These are phyloP conservation scores for Tanacetum coccineum DNA, from an alignment of 129 eudicot species.

Conservation along the genomic window DNA sequence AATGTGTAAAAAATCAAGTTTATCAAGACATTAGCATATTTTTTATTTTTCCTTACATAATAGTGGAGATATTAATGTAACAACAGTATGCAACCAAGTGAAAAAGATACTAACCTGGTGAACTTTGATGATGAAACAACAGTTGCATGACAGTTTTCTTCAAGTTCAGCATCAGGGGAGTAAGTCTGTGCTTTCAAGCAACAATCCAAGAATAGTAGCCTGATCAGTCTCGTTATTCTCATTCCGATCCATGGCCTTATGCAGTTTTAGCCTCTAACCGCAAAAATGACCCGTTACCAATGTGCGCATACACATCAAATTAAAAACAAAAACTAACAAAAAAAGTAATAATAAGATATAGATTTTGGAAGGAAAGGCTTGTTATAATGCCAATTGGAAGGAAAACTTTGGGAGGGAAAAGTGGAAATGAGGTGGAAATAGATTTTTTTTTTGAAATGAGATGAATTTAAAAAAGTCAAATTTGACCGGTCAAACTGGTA, in stretches of 20 bases:
- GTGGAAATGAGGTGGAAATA: too few relatives aligned
- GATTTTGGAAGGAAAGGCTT: too few relatives aligned
- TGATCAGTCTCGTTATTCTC: slow-evolving; percentile 24
- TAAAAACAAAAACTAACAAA: background rate
- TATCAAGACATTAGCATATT: slow-evolving; percentile 5
- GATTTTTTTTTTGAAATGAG: too few relatives aligned
- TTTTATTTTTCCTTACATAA: background rate
- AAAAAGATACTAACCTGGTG: slow-evolving; percentile 46
- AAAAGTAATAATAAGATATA: too few relatives aligned
- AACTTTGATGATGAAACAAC: slow-evolving; percentile 56
- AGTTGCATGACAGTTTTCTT: slow-evolving; percentile 71
- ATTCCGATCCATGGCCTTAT: slow-evolving; percentile 52
- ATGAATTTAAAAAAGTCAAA: too few relatives aligned
- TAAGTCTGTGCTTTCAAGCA: slow-evolving; percentile 74
- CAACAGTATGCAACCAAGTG: slow-evolving; percentile 2
- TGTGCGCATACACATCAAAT: background rate
- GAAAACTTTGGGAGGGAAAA: too few relatives aligned
- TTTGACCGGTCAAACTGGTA: too few relatives aligned
- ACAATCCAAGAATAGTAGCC: slow-evolving; percentile 59
- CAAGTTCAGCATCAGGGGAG: slow-evolving; percentile 53
- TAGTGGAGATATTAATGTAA: background rate
- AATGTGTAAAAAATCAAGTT: background rate
- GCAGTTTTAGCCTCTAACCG: slow-evolving; percentile 28
- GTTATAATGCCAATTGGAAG: too few relatives aligned
- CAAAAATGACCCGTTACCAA: background rate